These are phyloP conservation scores for Hypomontagnella submonticulosa DNA, from an alignment of 495 filamentous ascomycete species.

Conservation along the genomic window DNA sequence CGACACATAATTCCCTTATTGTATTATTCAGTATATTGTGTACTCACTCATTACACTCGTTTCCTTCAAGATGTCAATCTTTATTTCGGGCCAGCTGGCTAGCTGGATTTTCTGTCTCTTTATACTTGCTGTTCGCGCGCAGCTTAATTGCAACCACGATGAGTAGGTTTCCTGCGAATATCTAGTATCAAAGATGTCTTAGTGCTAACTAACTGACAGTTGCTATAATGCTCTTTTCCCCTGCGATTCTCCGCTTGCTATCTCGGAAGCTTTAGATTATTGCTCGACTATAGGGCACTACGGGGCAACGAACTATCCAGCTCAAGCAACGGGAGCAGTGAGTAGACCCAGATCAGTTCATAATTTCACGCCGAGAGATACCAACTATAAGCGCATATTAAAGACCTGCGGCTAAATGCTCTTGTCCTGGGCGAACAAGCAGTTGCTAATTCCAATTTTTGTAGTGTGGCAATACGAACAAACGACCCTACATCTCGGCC, in stretches of 20 bases:
- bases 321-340: conserved; percentile 40
- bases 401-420: neutral
- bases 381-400: neutral
- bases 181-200: neutral
- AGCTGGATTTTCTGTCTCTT: conserved; percentile 39
- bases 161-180: conserved; percentile 19
- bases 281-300: conserved; percentile 45
- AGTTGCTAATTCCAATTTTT: conserved; percentile 9
- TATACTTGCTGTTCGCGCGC: conserved; percentile 28
- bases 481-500: conserved; percentile 38
- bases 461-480: conserved; percentile 43
- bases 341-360: conserved; percentile 1
- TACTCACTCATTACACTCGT: conserved; percentile 14
- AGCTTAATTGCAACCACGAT: conserved; percentile 38
- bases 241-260: conserved; percentile 34
- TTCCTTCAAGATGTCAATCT: conserved; percentile 23
- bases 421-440: neutral
- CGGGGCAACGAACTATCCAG: conserved; percentile 43
- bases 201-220: conserved; percentile 24
- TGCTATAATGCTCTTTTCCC: conserved; percentile 46
- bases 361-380: neutral
- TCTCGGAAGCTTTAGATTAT: conserved; percentile 37
- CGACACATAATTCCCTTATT: conserved; percentile 10
- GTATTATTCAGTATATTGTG: conserved; percentile 10
- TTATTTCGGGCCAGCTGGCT: conserved; percentile 26